Percentiles rank a stretch among this genome's conserved stretches.
Conservation (phyloP, 1,284 basidiomycete species). For the Microbotryum intermedium region DNA sequence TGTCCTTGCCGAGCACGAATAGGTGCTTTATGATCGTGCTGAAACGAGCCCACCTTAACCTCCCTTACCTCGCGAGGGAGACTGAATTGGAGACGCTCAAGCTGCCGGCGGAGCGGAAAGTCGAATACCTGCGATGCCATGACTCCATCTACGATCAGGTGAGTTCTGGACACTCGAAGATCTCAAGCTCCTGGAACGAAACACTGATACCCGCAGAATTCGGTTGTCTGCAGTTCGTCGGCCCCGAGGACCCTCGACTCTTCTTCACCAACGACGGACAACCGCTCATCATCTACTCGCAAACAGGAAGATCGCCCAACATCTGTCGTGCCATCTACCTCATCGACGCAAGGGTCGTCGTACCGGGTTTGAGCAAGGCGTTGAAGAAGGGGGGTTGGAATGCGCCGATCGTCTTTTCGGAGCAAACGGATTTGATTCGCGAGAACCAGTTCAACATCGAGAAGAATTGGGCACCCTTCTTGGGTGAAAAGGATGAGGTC, state of each 20-base stretch:
- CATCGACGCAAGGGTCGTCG: conserved; percentile 23
- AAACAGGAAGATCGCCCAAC: conserved; percentile 17
- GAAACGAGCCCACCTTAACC: conserved; percentile 13
- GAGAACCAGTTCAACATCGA: conserved; percentile 18
- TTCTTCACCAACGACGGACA: conserved; percentile 24
- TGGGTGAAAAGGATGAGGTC: conserved; percentile 22
- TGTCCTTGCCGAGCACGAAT: not conserved
- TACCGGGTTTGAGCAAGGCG: conserved; percentile 13
- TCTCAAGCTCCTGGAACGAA: not conserved
- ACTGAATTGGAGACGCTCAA: conserved; percentile 21
- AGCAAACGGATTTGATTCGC: conserved; percentile 20
- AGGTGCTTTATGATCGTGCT: conserved; percentile 22
- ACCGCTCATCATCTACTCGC: conserved; percentile 14
- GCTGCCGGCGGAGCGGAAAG: conserved; percentile 19
- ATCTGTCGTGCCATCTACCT: conserved; percentile 18
- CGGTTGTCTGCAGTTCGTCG: conserved; percentile 13
- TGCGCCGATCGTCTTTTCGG: conserved; percentile 14
- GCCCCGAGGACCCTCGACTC: conserved; percentile 21
- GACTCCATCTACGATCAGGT: conserved; percentile 8
- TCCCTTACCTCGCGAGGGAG: conserved; percentile 22
- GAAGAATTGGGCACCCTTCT: conserved; percentile 20
- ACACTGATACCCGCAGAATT: not conserved
- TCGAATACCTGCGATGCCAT: conserved; percentile 17
- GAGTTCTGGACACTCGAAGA: not conserved
- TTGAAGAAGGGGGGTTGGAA: conserved; percentile 19